These are phyloP conservation scores for Chaetoceros tenuissimus DNA, from an alignment of 108 stramenopile species.

Conservation along the genomic window DNA sequence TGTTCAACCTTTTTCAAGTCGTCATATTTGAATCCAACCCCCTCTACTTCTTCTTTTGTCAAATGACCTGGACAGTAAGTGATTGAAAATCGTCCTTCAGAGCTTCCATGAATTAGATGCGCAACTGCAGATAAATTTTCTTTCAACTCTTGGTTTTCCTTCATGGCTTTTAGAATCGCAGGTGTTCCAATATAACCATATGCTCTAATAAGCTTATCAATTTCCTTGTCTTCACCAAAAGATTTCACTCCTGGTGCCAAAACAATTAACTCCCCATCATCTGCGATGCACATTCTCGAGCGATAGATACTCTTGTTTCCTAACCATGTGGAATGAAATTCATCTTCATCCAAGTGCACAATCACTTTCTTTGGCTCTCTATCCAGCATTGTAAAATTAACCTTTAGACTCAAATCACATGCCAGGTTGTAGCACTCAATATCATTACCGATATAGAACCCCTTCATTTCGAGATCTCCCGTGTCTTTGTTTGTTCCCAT, in stretches of 20 bases:
- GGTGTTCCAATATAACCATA: slow-evolving; percentile 90
- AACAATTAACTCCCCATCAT: slow-evolving; percentile 86
- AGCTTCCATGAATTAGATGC: slow-evolving; percentile 91
- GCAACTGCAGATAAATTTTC: slow-evolving; percentile 88
- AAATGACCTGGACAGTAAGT: slow-evolving; percentile 90
- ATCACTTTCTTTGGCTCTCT: slow-evolving; percentile 72
- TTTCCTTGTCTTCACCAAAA: slow-evolving; percentile 86
- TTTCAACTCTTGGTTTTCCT: slow-evolving; percentile 62
- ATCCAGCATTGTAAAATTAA: slow-evolving; percentile 87
- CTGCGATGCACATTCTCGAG: slow-evolving; percentile 92
- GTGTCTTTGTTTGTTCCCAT: slow-evolving; percentile 45
- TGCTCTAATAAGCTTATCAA: slow-evolving; percentile 84
- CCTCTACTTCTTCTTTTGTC: slow-evolving; percentile 72
- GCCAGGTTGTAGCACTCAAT: slow-evolving; percentile 81
- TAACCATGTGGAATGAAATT: slow-evolving; percentile 94
- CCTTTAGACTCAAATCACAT: slow-evolving; percentile 75
- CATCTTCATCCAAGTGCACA: slow-evolving; percentile 79
- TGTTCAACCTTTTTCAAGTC: slow-evolving; percentile 54
- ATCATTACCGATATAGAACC: slow-evolving; percentile 88
- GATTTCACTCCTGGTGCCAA: slow-evolving; percentile 82
- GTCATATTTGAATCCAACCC: slow-evolving; percentile 77
- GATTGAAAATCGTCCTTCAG: slow-evolving; percentile 86
- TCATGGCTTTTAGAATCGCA: slow-evolving; percentile 69
- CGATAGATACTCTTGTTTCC: slow-evolving; percentile 94
- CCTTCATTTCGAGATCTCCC: slow-evolving; percentile 62